These are phyloP conservation scores for Leccinum pellstonianum DNA, from an alignment of 768 basidiomycete genomes.

Conservation along the genomic window DNA sequence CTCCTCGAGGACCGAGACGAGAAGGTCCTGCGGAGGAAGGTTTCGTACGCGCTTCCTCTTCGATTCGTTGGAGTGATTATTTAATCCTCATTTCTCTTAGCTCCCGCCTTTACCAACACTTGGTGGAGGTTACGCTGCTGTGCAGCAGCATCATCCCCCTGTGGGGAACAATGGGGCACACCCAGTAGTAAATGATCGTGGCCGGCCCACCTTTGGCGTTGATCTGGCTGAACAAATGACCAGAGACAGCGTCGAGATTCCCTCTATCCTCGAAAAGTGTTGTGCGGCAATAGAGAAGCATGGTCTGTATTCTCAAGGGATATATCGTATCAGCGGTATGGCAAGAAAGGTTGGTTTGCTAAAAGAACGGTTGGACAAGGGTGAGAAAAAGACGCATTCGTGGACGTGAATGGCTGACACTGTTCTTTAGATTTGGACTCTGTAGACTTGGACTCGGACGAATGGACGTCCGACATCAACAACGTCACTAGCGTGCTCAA, in stretches of 20 bases:
- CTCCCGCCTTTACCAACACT: constrained; percentile 60
- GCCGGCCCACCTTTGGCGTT: constrained; percentile 86
- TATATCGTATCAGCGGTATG: constrained; percentile 92
- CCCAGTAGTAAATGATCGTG: constrained; percentile 50
- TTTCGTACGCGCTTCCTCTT: constrained; percentile 63
- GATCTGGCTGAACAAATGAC: constrained; percentile 91
- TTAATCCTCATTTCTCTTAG: constrained; percentile 35
- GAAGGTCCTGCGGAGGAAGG: constrained; percentile 92
- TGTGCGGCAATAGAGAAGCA: constrained; percentile 89
- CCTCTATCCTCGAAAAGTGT: constrained; percentile 83
- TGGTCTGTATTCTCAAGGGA: constrained; percentile 80
- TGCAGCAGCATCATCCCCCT: constrained; percentile 24
- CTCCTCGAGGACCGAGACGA: constrained; percentile 70
- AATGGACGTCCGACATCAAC: constrained; percentile 95
- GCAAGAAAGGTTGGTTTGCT: constrained; percentile 82
- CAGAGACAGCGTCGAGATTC: constrained; percentile 89
- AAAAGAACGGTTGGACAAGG: constrained; percentile 82
- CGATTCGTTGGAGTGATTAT: constrained; percentile 2
- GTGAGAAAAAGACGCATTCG: constrained; percentile 37
- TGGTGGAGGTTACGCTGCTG: constrained; percentile 26
- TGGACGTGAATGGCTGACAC: constrained; percentile 22
- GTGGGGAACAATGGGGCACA: constrained; percentile 30
- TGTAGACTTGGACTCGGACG: constrained; percentile 82
- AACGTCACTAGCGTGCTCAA: constrained; percentile 94
- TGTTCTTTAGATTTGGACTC: constrained; percentile 68